These are phyloP conservation scores for Salix caprea DNA, from an alignment of 345 rosid genomes.

Conservation along the genomic window DNA sequence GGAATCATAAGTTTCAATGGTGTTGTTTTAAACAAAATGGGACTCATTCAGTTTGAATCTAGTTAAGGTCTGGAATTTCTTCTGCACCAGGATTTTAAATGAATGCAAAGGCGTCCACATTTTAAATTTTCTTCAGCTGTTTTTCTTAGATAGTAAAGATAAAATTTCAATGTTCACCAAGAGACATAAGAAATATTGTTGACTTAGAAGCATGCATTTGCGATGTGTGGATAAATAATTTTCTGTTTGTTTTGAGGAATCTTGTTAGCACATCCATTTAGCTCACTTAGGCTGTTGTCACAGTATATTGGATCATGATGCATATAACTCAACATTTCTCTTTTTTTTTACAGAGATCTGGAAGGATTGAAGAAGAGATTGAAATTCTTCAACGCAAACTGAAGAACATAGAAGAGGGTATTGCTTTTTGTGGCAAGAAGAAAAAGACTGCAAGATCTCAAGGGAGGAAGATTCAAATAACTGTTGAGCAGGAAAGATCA, in stretches of 20 bases:
- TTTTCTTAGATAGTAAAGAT: too few species aligned
- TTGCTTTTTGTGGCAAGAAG: slow-evolving; percentile 45
- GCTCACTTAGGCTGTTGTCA: too few species aligned
- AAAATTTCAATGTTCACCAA: too few species aligned
- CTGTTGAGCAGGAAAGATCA: slow-evolving; percentile 65
- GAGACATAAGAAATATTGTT: too few species aligned
- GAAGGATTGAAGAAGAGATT: slow-evolving; percentile 77
- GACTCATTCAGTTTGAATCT: not conserved
- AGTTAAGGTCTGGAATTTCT: not conserved
- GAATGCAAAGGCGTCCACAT: too few species aligned
- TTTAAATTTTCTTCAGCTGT: too few species aligned
- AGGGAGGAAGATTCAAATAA: slow-evolving; percentile 63
- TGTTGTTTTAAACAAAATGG: not conserved
- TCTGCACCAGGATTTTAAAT: too few species aligned
- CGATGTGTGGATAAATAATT: too few species aligned
- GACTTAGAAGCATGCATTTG: too few species aligned
- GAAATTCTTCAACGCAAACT: slow-evolving; percentile 66
- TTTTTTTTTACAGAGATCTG: slow-evolving; percentile 55
- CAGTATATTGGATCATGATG: not conserved
- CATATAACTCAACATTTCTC: not conserved
- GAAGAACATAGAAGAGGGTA: slow-evolving; percentile 51
- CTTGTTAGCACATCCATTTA: too few species aligned
- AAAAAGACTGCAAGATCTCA: slow-evolving; percentile 61
- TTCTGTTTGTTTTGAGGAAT: too few species aligned
- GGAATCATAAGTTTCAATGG: not conserved